phyloP scores from a whole-genome alignment of 495 filamentous ascomycete genomes.

The Penicillium cinerascens region DNA sequence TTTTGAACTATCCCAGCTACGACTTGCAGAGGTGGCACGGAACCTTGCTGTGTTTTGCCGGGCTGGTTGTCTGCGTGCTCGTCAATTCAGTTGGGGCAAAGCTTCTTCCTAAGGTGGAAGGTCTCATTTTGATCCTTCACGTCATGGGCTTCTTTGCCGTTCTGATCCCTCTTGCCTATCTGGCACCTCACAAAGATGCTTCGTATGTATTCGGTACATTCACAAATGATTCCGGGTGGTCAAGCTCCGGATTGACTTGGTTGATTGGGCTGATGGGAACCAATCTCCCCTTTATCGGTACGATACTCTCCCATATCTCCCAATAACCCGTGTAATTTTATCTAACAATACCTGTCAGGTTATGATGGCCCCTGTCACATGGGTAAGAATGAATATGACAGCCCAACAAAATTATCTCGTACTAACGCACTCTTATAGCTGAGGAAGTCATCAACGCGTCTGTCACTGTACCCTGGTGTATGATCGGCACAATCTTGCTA shows the following conservation, averaged over 20 bases:
- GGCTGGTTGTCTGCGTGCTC: conserved; percentile 25
- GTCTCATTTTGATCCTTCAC: conserved; percentile 45
- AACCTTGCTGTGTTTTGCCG: conserved; percentile 42
- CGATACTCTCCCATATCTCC: neutral
- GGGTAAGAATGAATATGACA: no score
- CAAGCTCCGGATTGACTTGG: conserved; percentile 29
- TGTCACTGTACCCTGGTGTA: no score
- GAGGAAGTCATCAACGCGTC: no score
- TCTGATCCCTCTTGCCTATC: conserved; percentile 38
- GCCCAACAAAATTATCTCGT: no score
- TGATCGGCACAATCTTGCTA: conserved; percentile 9
- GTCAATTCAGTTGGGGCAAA: conserved; percentile 35
- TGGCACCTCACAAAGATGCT: conserved; percentile 35
- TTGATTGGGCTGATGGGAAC: conserved; percentile 30
- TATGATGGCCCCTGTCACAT: no score
- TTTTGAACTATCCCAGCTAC: conserved; percentile 40
- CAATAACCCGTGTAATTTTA: no score
- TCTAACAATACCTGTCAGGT: no score
- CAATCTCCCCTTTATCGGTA: conserved; percentile 12
- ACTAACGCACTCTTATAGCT: neutral
- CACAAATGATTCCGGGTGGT: conserved; percentile 37
- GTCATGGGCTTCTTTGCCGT: conserved; percentile 44
- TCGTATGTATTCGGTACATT: conserved; percentile 40
- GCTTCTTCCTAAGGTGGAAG: conserved; percentile 45
- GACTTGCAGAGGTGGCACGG: conserved; percentile 41